Base-by-base conservation (phyloP, 1,284 basidiomycete species). In the Amylostereum areolatum region DNA sequence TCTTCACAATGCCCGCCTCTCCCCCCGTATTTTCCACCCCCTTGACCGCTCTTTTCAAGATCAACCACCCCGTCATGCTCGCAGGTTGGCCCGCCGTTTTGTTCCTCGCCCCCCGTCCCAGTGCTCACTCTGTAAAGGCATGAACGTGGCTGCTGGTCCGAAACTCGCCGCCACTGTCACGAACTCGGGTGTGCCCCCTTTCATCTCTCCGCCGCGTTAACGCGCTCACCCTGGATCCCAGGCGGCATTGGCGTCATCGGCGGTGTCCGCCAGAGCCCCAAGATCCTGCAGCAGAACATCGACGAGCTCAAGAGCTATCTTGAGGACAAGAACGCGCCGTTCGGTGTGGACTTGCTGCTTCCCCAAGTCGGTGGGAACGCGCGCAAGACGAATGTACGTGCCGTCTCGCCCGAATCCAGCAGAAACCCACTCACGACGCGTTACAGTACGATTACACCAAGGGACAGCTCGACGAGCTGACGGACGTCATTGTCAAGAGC, bases 131-230 rank as follows among this genome's bases (percentile, higher is more conserved):
- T 45, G 34, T 37, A 31, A 49, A 70, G 86, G 89, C 18, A 92
- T 92, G 90, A 92, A 92, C 61, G 85, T 90, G 18, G 89, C 89
- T 34, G 88, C 91, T 44, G 91, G 91, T 12, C 89, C 91, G 18
- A 87, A 90, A 63, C 78, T 93, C 18, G 87, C 89, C 18, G 92
- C 92, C 42, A 92, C 89, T 35, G 89, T 92, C 48, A 87, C 83
- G 35, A 94, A 93, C 59, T 91, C 89, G 33, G 89, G n/a, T n/a
- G n/a, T n/a, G n/a, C n/a, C n/a, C n/a, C n/a, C n/a, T n/a, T n/a
- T n/a, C n/a, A n/a, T n/a, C n/a, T n/a, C n/a, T n/a, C n/a, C n/a
- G n/a, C n/a, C n/a, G n/a, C n/a, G n/a, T n/a, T n/a, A n/a, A n/a
- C n/a, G n/a, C n/a, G n/a, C n/a, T n/a, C n/a, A n/a, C n/a, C n/a